These are phyloP conservation scores for Neurospora crassa DNA, from an alignment of 2,329 filamentous ascomycete genomes.

Conservation along the genomic window DNA sequence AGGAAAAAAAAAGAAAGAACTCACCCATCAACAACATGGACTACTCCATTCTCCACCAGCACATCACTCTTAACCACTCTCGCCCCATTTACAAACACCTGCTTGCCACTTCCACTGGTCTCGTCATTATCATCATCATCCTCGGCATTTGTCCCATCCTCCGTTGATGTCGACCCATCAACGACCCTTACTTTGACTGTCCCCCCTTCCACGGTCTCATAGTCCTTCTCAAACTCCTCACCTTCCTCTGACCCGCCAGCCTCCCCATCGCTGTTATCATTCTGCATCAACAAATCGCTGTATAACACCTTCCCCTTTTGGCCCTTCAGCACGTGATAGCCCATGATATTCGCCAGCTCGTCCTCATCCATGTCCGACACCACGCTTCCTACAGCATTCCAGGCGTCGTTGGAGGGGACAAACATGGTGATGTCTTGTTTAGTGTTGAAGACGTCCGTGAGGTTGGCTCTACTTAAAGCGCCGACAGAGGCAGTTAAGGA, in stretches of 20 bases:
- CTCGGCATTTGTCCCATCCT: neutral
- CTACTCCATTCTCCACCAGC: constrained; percentile 44
- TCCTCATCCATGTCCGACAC: constrained; percentile 35
- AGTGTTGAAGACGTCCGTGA: constrained; percentile 31
- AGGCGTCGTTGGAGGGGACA: constrained; percentile 50
- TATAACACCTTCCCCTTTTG: constrained; percentile 36
- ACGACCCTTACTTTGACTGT: constrained; percentile 34
- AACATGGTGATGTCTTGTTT: constrained; percentile 51
- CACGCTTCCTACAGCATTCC: constrained; percentile 45
- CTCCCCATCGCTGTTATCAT: neutral
- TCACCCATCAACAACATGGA: constrained; percentile 49
- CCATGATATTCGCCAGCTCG: constrained; percentile 42
- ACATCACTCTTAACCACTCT: constrained; percentile 38
- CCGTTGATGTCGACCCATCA: constrained; percentile 20
- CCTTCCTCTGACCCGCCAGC: neutral
- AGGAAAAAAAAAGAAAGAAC: constrained; percentile 13
- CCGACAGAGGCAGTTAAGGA: constrained; percentile 34
- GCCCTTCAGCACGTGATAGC: constrained; percentile 54
- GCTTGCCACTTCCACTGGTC: neutral
- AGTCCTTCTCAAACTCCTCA: neutral
- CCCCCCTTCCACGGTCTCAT: constrained; percentile 34
- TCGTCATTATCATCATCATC: neutral
- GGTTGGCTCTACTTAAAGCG: constrained; percentile 33
- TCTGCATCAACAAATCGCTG: constrained; percentile 25
- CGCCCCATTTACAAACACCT: constrained; percentile 39